These are phyloP conservation scores for Claviceps citrina DNA, from an alignment of 2,329 filamentous ascomycete species.

Conservation along the genomic window DNA sequence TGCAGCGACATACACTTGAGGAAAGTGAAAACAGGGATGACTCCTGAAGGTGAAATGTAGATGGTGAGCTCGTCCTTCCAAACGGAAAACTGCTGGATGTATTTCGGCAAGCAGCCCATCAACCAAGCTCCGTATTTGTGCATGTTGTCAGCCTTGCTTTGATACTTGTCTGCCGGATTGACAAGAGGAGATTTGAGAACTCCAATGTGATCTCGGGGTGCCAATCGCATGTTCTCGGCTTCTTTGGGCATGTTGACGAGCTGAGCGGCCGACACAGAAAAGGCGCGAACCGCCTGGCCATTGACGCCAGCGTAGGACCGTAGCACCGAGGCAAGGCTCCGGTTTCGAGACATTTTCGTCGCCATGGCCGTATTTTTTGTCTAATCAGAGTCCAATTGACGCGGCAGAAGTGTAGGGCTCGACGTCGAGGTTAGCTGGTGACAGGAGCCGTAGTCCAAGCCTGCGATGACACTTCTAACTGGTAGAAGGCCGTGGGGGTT, in stretches of 20 bases:
- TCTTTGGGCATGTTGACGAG: conserved; percentile 45
- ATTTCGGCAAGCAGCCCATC: conserved; percentile 93
- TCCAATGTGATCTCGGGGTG: conserved; percentile 40
- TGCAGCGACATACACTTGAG: conserved; percentile 51
- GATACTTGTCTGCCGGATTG: conserved; percentile 87
- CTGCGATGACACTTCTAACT: background rate
- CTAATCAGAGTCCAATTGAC: conserved; percentile 30
- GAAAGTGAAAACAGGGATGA: conserved; percentile 86
- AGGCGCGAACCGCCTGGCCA: conserved; percentile 29
- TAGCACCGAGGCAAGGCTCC: conserved; percentile 40
- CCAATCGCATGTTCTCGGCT: conserved; percentile 50
- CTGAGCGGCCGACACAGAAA: conserved; percentile 33
- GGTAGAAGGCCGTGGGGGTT: background rate
- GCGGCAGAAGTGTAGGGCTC: conserved; percentile 7
- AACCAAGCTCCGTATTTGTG: conserved; percentile 94
- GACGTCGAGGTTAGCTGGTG: background rate
- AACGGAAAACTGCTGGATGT: conserved; percentile 96
- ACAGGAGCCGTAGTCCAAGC: background rate
- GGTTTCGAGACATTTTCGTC: conserved; percentile 41
- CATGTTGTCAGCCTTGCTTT: conserved; percentile 70
- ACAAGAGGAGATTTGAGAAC: conserved; percentile 64
- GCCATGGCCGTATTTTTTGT: conserved; percentile 34
- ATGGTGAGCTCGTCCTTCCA: conserved; percentile 99
- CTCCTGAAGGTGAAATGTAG: conserved; percentile 74
- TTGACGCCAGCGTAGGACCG: conserved; percentile 30